These are phyloP conservation scores for Mycena leptocephala DNA, from an alignment of 768 basidiomycete species.

Conservation along the genomic window DNA sequence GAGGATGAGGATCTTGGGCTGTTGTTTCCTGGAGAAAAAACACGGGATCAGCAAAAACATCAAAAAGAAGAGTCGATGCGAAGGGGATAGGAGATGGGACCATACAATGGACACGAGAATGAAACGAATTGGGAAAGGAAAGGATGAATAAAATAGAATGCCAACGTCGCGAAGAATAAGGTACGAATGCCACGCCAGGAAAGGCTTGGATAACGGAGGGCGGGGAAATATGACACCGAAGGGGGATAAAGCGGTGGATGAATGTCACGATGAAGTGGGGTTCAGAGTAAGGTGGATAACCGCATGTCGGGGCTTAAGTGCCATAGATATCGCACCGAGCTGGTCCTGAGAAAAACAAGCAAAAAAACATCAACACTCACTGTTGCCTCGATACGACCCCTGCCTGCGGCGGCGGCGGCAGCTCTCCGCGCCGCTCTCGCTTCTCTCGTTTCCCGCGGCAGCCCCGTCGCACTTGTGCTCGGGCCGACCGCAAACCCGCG, in stretches of 20 bases:
- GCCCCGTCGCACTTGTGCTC: constrained; percentile 81
- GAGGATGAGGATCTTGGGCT: not conserved
- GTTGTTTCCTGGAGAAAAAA: not conserved
- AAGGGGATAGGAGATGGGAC: not conserved
- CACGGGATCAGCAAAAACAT: not conserved
- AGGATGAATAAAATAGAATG: not conserved
- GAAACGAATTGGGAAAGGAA: too few species aligned
- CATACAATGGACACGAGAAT: too few species aligned
- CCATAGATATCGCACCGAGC: too few species aligned
- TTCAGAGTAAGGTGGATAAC: not conserved
- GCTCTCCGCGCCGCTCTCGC: constrained; percentile 72
- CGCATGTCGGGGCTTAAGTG: too few species aligned
- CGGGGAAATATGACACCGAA: too few species aligned
- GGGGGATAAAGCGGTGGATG: not conserved
- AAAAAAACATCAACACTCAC: constrained; percentile 35
- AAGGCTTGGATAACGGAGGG: too few species aligned
- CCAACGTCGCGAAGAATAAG: too few species aligned
- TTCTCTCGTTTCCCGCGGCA: constrained; percentile 83
- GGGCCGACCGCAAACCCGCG: constrained; percentile 92
- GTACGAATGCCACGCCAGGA: not conserved
- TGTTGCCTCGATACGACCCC: constrained; percentile 43
- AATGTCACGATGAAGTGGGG: not conserved
- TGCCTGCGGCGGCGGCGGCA: constrained; percentile 70
- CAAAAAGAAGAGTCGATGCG: not conserved
- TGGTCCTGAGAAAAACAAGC: not conserved